These are phyloP conservation scores for Tremella mesenterica DNA, from an alignment of 768 basidiomycete genomes.

Conservation along the genomic window DNA sequence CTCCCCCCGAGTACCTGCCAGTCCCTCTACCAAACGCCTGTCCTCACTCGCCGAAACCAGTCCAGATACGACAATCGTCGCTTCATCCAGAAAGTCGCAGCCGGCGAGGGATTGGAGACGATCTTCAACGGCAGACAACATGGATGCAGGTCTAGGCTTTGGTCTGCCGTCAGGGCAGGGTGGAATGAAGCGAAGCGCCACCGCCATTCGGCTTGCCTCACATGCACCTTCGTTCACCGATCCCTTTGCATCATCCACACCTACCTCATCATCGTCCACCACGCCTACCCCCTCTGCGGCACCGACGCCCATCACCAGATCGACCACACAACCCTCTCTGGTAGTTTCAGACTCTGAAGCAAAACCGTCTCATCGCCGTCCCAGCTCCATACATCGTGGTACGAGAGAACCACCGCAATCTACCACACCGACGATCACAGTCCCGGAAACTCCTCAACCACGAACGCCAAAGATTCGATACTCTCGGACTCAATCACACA, in stretches of 20 bases:
- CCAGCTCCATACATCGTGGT: background rate
- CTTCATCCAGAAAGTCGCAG: background rate
- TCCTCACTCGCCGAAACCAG: background rate
- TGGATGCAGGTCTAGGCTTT: slow-evolving; percentile 9
- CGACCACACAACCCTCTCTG: background rate
- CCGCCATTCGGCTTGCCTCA: slow-evolving; percentile 4
- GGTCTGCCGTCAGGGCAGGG: slow-evolving; percentile 4
- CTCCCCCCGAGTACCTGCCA: slow-evolving; percentile 12
- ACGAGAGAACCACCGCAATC: background rate
- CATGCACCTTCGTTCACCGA: background rate
- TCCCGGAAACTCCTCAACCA: background rate
- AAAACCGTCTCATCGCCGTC: background rate
- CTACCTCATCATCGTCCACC: too few relatives aligned
- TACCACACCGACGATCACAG: background rate
- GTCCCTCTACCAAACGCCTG: background rate
- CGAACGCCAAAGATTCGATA: slow-evolving; percentile 13
- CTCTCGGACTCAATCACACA: slow-evolving; percentile 18
- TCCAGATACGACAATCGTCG: background rate
- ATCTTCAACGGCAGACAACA: background rate
- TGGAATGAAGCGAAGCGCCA: slow-evolving; percentile 7
- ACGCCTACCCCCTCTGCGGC: background rate
- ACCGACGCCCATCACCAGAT: background rate
- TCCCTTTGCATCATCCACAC: background rate
- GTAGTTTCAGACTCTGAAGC: background rate
- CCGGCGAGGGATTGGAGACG: background rate